Evolutionary conservation across 2,329 filamentous ascomycete genomes (phyloP), one percentile per base, ranked within the genome.

Genomic region (Zasmidium citrigriseum): DNA sequence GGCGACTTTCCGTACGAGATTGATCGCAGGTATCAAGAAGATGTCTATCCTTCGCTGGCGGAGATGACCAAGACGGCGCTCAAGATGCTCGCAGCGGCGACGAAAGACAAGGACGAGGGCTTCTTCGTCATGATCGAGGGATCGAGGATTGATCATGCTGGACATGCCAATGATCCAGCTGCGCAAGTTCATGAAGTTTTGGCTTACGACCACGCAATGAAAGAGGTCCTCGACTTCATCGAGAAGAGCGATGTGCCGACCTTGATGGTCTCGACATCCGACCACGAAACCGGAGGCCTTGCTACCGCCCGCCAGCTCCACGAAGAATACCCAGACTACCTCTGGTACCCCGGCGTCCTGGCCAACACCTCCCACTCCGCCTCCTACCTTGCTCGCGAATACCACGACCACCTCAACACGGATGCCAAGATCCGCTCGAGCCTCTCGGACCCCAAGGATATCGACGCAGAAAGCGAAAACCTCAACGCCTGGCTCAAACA

Each of bases 121-220:
- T 99, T 98, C 81, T 99, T 99, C 77, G 81, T 99, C 67, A 96
- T 99, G 93, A 96, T 99, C 61, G 95, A 99, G 76, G 95, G 93
- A 3, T 96, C 91, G 68, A 84, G 95, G 45, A 98, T 99, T 68
- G 95, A 99, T 70, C 95, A 99, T 72, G 93, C 95, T 3, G 95
- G 92, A 50, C 82, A 83, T 64, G 79, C 79, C 67, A 84, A 83
- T 63, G 82, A 84, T 63, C 80, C 82, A 3, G 80, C 78, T 18
- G 80, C 80, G 16, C 82, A 84, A 64, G 79, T 83, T 25, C 88
- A 90, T 66, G 95, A 99, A 75, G 93, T 99, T 0, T 81, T 98
- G n/a, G 93, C 92, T 52, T 99, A 96, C 69, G 95, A 99, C 80
- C 86, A 84, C 74, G 83, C 95, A 1, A 96, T 99, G 76, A 81